A percentile compares a stretch with the other conserved stretches of the same genome.
Conservation (phyloP, 2,329 filamentous ascomycete genomes). For the Fusarium begoniae region DNA sequence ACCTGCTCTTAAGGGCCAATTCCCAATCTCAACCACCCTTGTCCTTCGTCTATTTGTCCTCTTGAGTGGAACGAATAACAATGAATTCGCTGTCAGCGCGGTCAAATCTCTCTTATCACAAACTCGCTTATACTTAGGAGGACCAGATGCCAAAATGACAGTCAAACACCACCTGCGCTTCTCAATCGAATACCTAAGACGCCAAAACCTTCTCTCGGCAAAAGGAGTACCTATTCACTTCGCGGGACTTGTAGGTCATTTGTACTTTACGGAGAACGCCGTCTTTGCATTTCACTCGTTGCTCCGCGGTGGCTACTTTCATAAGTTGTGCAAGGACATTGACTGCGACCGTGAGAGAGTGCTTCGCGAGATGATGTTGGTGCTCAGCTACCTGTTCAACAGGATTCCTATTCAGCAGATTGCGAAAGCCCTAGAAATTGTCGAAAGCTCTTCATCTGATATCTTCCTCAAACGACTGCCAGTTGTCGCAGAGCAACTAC, state of each 20-base stretch:
- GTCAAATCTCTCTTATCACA: constrained; percentile 76
- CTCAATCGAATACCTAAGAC: constrained; percentile 80
- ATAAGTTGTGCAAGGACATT: constrained; percentile 65
- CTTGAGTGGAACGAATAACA: constrained; percentile 71
- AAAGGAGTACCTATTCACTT: constrained; percentile 76
- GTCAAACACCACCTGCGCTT: constrained; percentile 82
- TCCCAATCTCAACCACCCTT: constrained; percentile 78
- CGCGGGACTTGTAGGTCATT: constrained; percentile 72
- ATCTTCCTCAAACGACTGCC: constrained; percentile 74
- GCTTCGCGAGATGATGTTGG: constrained; percentile 67
- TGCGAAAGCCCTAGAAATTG: constrained; percentile 52
- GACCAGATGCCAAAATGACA: constrained; percentile 71
- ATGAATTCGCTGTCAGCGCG: constrained; percentile 67
- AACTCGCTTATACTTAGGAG: constrained; percentile 75
- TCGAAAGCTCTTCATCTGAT: constrained; percentile 64
- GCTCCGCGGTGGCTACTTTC: constrained; percentile 75
- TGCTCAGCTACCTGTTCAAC: constrained; percentile 76
- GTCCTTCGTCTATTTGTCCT: constrained; percentile 75
- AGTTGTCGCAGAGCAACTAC: constrained; percentile 60
- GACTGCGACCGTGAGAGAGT: constrained; percentile 56
- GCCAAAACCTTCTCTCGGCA: constrained; percentile 71
- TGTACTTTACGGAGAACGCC: constrained; percentile 81
- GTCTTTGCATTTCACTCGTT: constrained; percentile 81
- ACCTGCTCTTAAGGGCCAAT: constrained; percentile 79
- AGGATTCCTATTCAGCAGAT: constrained; percentile 60